These are phyloP conservation scores for Alectoria sarmentosa DNA, from an alignment of 495 filamentous ascomycete genomes.

Conservation along the genomic window DNA sequence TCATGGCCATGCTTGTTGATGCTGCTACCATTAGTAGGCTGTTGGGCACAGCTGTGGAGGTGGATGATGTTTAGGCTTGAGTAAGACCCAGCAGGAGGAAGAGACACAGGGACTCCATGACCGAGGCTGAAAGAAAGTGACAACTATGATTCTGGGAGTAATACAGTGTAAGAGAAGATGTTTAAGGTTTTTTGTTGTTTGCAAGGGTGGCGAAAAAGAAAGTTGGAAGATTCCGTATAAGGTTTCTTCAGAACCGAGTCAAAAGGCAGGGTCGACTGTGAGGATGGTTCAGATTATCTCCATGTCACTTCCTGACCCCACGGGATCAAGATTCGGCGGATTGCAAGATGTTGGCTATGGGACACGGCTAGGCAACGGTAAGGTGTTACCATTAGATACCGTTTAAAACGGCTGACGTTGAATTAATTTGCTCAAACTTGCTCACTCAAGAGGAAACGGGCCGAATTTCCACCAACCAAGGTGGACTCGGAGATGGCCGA, in stretches of 20 bases:
- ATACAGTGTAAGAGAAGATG: too few relatives aligned
- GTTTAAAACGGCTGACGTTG: neutral
- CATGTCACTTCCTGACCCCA: too few relatives aligned
- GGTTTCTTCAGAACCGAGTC: too few relatives aligned
- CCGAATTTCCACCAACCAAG: too few relatives aligned
- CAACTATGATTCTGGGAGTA: too few relatives aligned
- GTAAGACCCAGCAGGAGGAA: neutral
- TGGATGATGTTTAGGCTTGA: neutral
- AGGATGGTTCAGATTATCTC: too few relatives aligned
- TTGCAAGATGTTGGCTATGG: too few relatives aligned
- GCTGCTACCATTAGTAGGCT: neutral
- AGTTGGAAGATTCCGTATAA: too few relatives aligned
- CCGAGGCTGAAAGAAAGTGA: neutral
- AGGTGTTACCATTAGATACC: neutral
- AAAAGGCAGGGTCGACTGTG: too few relatives aligned
- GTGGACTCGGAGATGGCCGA: too few relatives aligned
- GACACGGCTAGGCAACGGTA: neutral
- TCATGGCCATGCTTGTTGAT: neutral
- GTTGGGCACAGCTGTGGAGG: neutral
- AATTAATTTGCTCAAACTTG: conserved; percentile 5
- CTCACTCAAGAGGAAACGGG: conserved; percentile 6
- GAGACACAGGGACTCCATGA: neutral
- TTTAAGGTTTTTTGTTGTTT: neutral
- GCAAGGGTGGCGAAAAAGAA: too few relatives aligned
- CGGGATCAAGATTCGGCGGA: too few relatives aligned